phyloP scores from a whole-genome alignment of 2,329 filamentous ascomycete genomes.

The Sarocladium strictum region DNA sequence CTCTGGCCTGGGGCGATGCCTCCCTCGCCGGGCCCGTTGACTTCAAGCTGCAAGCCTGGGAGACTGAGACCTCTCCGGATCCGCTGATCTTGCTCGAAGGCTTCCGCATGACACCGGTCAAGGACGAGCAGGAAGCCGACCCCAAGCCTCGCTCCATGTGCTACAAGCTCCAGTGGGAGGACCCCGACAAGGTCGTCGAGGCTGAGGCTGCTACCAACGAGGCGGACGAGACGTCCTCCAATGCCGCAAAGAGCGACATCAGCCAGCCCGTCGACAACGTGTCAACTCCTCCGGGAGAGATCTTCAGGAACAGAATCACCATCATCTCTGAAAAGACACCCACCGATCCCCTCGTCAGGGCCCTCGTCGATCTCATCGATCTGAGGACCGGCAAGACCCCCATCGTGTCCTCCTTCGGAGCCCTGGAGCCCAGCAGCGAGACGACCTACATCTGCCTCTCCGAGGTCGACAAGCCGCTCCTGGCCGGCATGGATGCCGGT shows the following conservation, averaged over 20 bases:
- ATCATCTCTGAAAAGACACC: slow-evolving; percentile 19
- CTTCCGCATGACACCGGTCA: slow-evolving; percentile 34
- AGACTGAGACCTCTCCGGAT: slow-evolving; percentile 16
- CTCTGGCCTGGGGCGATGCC: slow-evolving; percentile 20
- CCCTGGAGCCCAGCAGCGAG: slow-evolving; percentile 11
- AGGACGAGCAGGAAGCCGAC: slow-evolving; percentile 23
- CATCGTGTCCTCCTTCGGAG: slow-evolving; percentile 14
- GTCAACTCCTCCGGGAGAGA: slow-evolving; percentile 10
- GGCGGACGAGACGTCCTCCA: neutral
- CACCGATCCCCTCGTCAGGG: slow-evolving; percentile 15
- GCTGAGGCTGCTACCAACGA: slow-evolving; percentile 14
- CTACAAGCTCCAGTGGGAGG: slow-evolving; percentile 40
- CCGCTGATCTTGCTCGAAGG: slow-evolving; percentile 30
- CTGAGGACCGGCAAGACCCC: slow-evolving; percentile 16
- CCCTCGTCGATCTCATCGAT: slow-evolving; percentile 17
- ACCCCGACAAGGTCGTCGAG: slow-evolving; percentile 18
- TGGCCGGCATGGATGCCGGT: slow-evolving; percentile 30
- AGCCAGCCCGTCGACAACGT: slow-evolving; percentile 11
- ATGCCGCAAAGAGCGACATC: slow-evolving; percentile 11
- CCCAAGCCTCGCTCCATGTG: slow-evolving; percentile 27
- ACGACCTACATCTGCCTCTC: slow-evolving; percentile 32
- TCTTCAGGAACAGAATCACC: slow-evolving; percentile 13
- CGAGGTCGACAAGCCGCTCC: slow-evolving; percentile 37
- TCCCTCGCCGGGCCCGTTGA: slow-evolving; percentile 23
- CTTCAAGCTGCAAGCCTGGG: slow-evolving; percentile 28